A percentile compares a stretch with the other conserved stretches of the same genome.
Evolutionary conservation across 2,329 filamentous ascomycete genomes (phyloP).

Genomic region (Beauveria australis): DNA sequence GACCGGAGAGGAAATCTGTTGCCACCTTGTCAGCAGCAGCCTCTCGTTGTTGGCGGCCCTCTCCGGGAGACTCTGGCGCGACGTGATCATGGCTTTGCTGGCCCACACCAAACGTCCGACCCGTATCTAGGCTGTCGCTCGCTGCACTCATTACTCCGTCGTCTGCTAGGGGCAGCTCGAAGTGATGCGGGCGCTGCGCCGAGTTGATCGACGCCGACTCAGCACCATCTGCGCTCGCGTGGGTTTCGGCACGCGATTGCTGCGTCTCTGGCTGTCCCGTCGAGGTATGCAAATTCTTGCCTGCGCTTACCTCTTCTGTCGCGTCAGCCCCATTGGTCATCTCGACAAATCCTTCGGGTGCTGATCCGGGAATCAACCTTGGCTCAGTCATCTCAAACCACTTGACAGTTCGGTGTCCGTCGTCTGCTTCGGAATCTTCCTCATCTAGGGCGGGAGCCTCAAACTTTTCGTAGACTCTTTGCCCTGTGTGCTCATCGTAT

Average conservation of each 20-base stretch:
- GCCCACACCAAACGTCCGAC: not conserved
- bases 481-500: conserved; percentile 59
- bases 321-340: not conserved
- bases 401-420: conserved; percentile 51
- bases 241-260: conserved; percentile 20
- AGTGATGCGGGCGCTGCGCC: conserved; percentile 18
- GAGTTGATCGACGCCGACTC: conserved; percentile 23
- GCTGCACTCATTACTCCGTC: conserved; percentile 17
- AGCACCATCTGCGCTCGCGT: conserved; percentile 11
- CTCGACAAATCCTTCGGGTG: conserved; percentile 20
- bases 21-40: conserved; percentile 15
- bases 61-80: not conserved
- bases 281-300: conserved; percentile 21
- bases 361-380: conserved; percentile 46
- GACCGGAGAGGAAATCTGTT: conserved; percentile 8
- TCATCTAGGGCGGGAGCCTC: conserved; percentile 61
- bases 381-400: conserved; percentile 61
- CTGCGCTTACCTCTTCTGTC: conserved; percentile 14
- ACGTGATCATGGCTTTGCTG: not conserved
- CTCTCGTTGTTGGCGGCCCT: conserved; percentile 2
- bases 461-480: conserved; percentile 69
- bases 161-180: conserved; percentile 16
- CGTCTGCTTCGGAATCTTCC: conserved; percentile 47
- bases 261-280: conserved; percentile 18
- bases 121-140: conserved; percentile 16